Conservation (phyloP, 768 basidiomycete species). For the Podaxis rugospora region DNA sequence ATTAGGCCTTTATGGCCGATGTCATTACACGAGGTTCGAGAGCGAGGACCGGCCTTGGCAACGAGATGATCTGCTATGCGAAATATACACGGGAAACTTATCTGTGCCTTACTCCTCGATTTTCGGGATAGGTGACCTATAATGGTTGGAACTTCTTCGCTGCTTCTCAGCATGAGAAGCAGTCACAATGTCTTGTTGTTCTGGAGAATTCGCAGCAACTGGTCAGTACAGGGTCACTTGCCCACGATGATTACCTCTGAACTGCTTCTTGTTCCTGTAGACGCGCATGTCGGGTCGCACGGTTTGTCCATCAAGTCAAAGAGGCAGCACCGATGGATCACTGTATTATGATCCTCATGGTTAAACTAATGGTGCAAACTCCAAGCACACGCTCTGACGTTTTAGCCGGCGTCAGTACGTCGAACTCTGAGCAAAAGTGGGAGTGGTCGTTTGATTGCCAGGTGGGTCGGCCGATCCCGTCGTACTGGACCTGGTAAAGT, state of each 20-base stretch:
- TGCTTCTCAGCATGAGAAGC: background rate
- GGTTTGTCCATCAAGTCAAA: background rate
- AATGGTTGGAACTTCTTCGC: background rate
- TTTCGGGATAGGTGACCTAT: background rate
- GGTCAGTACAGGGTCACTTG: background rate
- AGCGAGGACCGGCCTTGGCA: background rate
- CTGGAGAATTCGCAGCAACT: background rate
- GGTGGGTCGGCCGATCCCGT: conserved; percentile 1
- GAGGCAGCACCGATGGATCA: background rate
- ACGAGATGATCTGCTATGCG: background rate
- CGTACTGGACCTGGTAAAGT: background rate
- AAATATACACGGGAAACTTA: background rate
- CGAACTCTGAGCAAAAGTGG: background rate
- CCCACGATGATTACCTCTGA: background rate
- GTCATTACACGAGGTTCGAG: background rate
- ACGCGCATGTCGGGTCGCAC: background rate
- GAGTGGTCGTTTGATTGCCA: background rate
- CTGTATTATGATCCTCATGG: background rate
- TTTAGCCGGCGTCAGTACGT: background rate
- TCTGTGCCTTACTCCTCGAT: background rate
- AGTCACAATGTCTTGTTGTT: background rate
- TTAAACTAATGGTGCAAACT: background rate
- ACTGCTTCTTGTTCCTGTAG: background rate
- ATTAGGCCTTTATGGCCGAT: background rate
- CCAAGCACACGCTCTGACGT: background rate